A percentile compares a stretch with the other conserved stretches of the same genome.
phyloP scores from a whole-genome alignment of 192 early-diverging fungal species.

The Kickxella alabastrina region DNA sequence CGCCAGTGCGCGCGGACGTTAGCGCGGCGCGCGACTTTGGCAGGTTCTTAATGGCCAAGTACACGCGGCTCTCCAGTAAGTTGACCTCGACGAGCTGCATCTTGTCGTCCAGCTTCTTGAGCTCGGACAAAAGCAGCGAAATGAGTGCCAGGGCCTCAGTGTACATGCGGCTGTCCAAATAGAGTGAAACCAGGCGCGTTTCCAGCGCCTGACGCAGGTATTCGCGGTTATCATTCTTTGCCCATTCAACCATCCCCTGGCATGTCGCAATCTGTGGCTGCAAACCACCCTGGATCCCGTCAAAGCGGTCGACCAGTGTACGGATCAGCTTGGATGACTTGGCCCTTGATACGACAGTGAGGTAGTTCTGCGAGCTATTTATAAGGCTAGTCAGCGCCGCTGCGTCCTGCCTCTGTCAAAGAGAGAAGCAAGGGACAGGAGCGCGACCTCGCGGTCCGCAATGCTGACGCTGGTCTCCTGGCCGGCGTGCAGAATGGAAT shows the following conservation, averaged over 20 bases:
- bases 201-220: constrained; percentile 95
- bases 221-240: constrained; percentile 83
- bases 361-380: constrained; percentile 71
- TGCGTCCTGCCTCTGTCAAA: constrained; percentile 56
- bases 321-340: constrained; percentile 83
- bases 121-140: constrained; percentile 80
- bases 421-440: constrained; percentile 37
- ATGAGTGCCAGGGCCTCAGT: constrained; percentile 85
- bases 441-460: constrained; percentile 27
- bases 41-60: constrained; percentile 87
- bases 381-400: constrained; percentile 77
- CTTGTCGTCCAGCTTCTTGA: constrained; percentile 99
- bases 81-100: constrained; percentile 97
- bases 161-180: constrained; percentile 94
- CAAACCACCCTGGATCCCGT: constrained; percentile 80
- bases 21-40: constrained; percentile 94
- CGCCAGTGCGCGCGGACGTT: constrained; percentile 92
- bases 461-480: constrained; percentile 5
- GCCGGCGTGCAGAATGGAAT: constrained; percentile 37
- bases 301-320: constrained; percentile 79
- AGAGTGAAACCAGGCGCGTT: constrained; percentile 86
- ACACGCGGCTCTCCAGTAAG: constrained; percentile 90
- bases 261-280: constrained; percentile 89
- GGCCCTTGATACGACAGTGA: constrained; percentile 85
- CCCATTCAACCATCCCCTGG: constrained; percentile 94